A percentile compares a stretch with the other conserved stretches of the same genome.
phyloP scores from a whole-genome alignment of 305 asterid genomes.

The Solanum hybrid region DNA sequence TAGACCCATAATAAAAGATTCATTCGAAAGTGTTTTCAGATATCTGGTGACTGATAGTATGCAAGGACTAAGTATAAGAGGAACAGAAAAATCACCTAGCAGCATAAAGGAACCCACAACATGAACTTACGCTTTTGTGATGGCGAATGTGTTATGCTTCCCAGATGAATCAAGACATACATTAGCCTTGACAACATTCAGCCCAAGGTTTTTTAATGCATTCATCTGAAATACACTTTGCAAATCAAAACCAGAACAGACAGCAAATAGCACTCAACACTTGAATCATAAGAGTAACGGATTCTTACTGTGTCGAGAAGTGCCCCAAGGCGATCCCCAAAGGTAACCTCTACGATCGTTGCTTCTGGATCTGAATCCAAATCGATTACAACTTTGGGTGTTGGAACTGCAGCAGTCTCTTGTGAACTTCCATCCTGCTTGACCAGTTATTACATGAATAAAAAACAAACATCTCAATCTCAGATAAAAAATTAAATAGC shows the following conservation, averaged over 20 bases:
- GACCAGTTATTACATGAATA: background rate
- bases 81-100: background rate
- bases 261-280: background rate
- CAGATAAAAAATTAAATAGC: background rate
- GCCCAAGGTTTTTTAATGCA: slow-evolving; percentile 80
- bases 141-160: slow-evolving; percentile 85
- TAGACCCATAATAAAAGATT: background rate
- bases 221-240: slow-evolving; percentile 56
- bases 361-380: slow-evolving; percentile 91
- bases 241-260: background rate
- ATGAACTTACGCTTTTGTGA: slow-evolving; percentile 73
- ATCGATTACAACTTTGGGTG: slow-evolving; percentile 75
- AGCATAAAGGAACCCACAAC: background rate
- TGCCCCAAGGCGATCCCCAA: slow-evolving; percentile 96
- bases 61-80: background rate
- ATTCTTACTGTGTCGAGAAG: slow-evolving; percentile 77
- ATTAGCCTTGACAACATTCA: slow-evolving; percentile 87
- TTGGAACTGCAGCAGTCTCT: slow-evolving; percentile 51
- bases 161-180: slow-evolving; percentile 93
- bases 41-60: background rate
- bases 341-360: slow-evolving; percentile 81
- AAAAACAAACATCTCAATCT: background rate
- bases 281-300: background rate
- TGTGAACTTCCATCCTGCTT: slow-evolving; percentile 53
- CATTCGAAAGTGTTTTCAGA: background rate